Conservation (phyloP, 306 rosid genomes). For the Inga leiocalycina region DNA sequence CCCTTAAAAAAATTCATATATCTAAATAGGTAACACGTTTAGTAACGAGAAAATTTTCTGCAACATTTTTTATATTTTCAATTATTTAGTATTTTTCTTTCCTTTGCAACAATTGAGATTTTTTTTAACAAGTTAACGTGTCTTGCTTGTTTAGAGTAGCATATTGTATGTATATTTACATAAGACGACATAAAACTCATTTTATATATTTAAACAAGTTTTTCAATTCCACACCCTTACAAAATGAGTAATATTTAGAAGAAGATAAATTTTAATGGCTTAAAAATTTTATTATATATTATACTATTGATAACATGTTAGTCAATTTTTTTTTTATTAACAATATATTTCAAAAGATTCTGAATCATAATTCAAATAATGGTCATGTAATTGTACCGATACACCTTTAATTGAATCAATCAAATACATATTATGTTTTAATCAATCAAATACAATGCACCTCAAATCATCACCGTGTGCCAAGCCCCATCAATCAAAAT, state of each 20-base stretch:
- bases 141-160: too few relatives aligned
- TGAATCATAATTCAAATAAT: background rate
- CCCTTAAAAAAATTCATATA: too few relatives aligned
- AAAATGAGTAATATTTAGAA: background rate
- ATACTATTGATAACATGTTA: background rate
- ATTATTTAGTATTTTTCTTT: background rate
- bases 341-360: background rate
- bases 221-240: background rate
- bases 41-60: background rate
- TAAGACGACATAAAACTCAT: too few relatives aligned
- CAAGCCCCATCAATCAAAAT: background rate
- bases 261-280: background rate
- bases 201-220: too few relatives aligned
- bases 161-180: too few relatives aligned
- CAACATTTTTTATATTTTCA: background rate
- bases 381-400: background rate
- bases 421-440: too few relatives aligned
- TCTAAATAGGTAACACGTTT: too few relatives aligned
- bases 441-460: background rate
- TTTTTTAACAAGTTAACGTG: too few relatives aligned
- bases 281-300: too few relatives aligned
- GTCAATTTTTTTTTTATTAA: background rate
- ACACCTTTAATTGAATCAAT: background rate
- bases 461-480: background rate
- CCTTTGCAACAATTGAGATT: background rate